Conservation (phyloP, 768 basidiomycete species). For the Lactarius vividus region DNA sequence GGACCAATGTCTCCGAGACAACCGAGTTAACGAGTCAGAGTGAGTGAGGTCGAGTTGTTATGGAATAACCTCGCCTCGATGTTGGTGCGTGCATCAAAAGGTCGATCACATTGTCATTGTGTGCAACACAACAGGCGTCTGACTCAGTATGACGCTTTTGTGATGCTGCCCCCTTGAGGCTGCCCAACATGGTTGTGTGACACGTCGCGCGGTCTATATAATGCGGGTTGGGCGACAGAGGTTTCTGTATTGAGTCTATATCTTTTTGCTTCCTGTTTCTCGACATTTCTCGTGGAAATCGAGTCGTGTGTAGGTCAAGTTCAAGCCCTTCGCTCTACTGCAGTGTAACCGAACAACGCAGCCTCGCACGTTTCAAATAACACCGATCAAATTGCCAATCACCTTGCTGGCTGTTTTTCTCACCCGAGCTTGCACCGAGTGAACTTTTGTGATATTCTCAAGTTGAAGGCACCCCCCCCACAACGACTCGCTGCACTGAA, state of each 20-base stretch:
- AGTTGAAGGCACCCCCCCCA: not conserved
- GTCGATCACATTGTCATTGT: not conserved
- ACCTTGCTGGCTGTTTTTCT: not conserved
- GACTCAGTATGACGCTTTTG: conserved; percentile 16
- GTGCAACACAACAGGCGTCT: not conserved
- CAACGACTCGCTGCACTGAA: conserved; percentile 3
- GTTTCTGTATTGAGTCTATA: not conserved
- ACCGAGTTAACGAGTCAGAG: not conserved
- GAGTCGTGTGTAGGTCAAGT: conserved; percentile 1
- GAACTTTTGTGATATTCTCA: conserved; percentile 2
- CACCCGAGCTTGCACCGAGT: not conserved
- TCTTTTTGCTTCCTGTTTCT: not conserved
- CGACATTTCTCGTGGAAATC: not conserved
- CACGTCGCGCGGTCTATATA: conserved; percentile 10
- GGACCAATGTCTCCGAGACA: too few relatives aligned
- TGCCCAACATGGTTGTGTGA: not conserved
- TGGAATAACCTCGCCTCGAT: conserved; percentile 5
- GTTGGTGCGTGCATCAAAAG: conserved; percentile 12
- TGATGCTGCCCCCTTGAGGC: conserved; percentile 4
- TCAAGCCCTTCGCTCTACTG: not conserved
- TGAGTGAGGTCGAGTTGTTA: not conserved
- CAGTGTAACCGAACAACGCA: not conserved
- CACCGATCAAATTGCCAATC: not conserved
- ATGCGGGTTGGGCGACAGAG: not conserved
- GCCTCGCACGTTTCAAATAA: not conserved